These are phyloP conservation scores for Saturnispora quitensis DNA, from an alignment of 805 yeast species.

Conservation along the genomic window DNA sequence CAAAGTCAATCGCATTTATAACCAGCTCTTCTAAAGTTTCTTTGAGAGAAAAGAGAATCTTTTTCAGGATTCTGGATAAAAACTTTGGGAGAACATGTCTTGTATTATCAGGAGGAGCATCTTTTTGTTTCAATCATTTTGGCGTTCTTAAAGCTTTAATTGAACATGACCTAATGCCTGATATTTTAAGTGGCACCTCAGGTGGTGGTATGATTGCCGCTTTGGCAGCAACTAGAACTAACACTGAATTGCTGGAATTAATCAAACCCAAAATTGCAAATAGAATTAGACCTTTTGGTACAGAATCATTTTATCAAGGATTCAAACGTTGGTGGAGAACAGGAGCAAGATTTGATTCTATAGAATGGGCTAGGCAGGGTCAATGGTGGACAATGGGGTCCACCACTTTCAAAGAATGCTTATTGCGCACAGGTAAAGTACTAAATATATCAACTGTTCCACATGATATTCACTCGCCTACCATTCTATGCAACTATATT, in stretches of 20 bases:
- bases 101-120: conserved; percentile 72
- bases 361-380: conserved; percentile 62
- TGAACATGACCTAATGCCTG: conserved; percentile 58
- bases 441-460: conserved; percentile 74
- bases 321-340: conserved; percentile 58
- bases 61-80: conserved; percentile 49
- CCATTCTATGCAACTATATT: conserved; percentile 63
- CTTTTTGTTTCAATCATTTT: conserved; percentile 68
- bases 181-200: conserved; percentile 66
- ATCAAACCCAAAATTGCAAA: conserved; percentile 53
- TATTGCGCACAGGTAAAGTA: conserved; percentile 56
- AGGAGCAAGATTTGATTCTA: conserved; percentile 71
- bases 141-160: conserved; percentile 66
- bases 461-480: conserved; percentile 75
- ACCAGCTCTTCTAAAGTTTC: conserved; percentile 31
- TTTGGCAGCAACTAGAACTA: conserved; percentile 56
- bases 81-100: conserved; percentile 68
- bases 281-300: conserved; percentile 63
- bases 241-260: conserved; percentile 50
- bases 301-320: conserved; percentile 48
- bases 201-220: conserved; percentile 80
- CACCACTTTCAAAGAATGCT: conserved; percentile 62
- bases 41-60: conserved; percentile 34
- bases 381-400: conserved; percentile 69
- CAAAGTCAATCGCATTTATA: conserved; percentile 36